phyloP scores from a whole-genome alignment of 805 yeast genomes.

The Isabelozyma gotoi region DNA sequence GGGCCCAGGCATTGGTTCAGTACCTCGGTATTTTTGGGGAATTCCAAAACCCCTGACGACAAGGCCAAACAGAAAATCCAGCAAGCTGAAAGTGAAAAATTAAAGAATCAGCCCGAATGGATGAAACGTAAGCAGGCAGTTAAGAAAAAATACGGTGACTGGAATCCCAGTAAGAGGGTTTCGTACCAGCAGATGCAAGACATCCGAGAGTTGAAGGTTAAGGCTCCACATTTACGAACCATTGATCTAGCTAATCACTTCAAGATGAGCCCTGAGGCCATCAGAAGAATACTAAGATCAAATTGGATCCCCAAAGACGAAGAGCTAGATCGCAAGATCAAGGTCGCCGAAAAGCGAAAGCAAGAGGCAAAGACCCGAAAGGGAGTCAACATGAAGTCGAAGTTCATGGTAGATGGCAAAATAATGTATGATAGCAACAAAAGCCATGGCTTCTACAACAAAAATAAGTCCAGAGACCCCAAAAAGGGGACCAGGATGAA shows the following conservation, averaged over 20 bases:
- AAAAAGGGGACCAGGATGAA: background rate
- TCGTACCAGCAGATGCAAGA: slow-evolving; percentile 70
- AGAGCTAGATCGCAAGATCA: slow-evolving; percentile 45
- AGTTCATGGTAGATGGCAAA: slow-evolving; percentile 11
- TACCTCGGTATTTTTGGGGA: background rate
- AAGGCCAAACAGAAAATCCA: slow-evolving; percentile 6
- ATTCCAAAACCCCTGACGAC: background rate
- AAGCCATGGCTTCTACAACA: slow-evolving; percentile 11
- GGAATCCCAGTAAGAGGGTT: slow-evolving; percentile 69
- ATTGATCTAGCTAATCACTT: slow-evolving; percentile 62
- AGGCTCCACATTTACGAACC: slow-evolving; percentile 61
- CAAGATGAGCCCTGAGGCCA: slow-evolving; percentile 75
- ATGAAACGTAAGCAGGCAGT: slow-evolving; percentile 64
- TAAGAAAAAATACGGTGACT: slow-evolving; percentile 58
- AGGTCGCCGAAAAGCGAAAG: slow-evolving; percentile 48
- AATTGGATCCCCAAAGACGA: slow-evolving; percentile 67
- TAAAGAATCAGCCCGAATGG: slow-evolving; percentile 52
- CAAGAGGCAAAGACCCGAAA: slow-evolving; percentile 6
- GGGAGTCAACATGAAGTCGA: slow-evolving; percentile 1
- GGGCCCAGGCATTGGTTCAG: background rate
- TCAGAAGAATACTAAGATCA: slow-evolving; percentile 74
- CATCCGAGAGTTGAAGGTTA: slow-evolving; percentile 53
- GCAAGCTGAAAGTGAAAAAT: slow-evolving; percentile 40
- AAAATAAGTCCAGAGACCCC: slow-evolving; percentile 3
- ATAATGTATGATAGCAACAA: slow-evolving; percentile 11